phyloP scores from a whole-genome alignment of 305 asterid genomes.

The Stenogyne calaminthoides region DNA sequence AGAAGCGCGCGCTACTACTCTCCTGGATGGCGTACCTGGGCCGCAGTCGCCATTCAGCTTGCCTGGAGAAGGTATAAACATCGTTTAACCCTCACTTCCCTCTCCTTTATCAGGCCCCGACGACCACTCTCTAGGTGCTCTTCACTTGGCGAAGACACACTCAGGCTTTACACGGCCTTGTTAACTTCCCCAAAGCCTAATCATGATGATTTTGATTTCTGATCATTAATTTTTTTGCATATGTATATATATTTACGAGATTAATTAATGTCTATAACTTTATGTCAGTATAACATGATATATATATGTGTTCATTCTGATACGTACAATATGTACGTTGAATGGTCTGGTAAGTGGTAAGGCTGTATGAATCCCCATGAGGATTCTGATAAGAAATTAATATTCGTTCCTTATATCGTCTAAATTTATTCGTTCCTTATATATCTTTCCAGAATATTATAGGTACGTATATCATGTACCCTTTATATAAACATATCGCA shows the following conservation, averaged over 20 bases:
- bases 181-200: conserved; percentile 96
- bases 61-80: conserved; percentile 91
- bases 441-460: too few relatives aligned
- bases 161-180: conserved; percentile 83
- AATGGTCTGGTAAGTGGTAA: not conserved
- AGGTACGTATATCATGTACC: too few relatives aligned
- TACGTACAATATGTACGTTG: not conserved
- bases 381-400: not conserved
- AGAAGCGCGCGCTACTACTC: conserved; percentile 93
- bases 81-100: conserved; percentile 71
- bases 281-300: too few relatives aligned
- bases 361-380: not conserved
- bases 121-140: conserved; percentile 84
- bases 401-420: too few relatives aligned
- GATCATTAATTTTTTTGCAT: not conserved
- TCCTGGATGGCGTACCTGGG: conserved; percentile 99
- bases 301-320: too few relatives aligned
- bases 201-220: conserved; percentile 84
- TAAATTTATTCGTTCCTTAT: too few relatives aligned
- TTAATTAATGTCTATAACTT: too few relatives aligned
- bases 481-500: too few relatives aligned
- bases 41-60: conserved; percentile 87
- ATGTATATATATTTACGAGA: not conserved
- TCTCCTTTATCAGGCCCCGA: conserved; percentile 86
- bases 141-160: conserved; percentile 85